Evolutionary conservation across 495 filamentous ascomycete species (phyloP).

Genomic region (Xylaria flabelliformis): DNA sequence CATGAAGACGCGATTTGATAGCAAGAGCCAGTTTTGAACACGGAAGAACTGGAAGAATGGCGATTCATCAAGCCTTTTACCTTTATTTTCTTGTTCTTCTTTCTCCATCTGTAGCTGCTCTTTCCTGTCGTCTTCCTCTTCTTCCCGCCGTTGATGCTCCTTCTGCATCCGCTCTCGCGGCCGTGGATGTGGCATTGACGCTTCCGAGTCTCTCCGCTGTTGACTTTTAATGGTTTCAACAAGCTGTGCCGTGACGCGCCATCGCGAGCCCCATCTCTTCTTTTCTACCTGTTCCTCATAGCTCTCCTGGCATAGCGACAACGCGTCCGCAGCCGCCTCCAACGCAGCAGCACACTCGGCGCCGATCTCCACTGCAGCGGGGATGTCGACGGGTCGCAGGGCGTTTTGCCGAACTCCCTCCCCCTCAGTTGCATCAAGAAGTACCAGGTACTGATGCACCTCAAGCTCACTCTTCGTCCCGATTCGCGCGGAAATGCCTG

Average conservation of each 20-base stretch:
- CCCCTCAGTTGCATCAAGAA: conserved; percentile 59
- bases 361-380: conserved; percentile 77
- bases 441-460: conserved; percentile 68
- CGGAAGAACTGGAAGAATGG: conserved; percentile 60
- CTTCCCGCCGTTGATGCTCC: background rate
- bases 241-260: conserved; percentile 58
- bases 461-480: conserved; percentile 77
- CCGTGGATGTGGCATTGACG: conserved; percentile 37
- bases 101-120: background rate
- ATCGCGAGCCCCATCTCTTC: conserved; percentile 53
- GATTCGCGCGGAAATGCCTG: conserved; percentile 67
- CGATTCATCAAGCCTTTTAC: conserved; percentile 48
- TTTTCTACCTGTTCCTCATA: conserved; percentile 62
- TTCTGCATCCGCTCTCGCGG: conserved; percentile 43
- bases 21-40: conserved; percentile 63
- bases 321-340: conserved; percentile 68
- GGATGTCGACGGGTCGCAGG: conserved; percentile 57
- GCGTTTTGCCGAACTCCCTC: conserved; percentile 16
- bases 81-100: background rate
- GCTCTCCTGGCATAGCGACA: conserved; percentile 63
- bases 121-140: background rate
- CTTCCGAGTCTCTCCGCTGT: background rate
- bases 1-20: conserved; percentile 79
- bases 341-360: conserved; percentile 68
- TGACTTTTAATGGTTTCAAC: conserved; percentile 44